Percentiles rank a stretch among this genome's conserved stretches.
Evolutionary conservation across 164 flowering plant species (phyloP).

Genomic region (Berberis thunbergii): DNA sequence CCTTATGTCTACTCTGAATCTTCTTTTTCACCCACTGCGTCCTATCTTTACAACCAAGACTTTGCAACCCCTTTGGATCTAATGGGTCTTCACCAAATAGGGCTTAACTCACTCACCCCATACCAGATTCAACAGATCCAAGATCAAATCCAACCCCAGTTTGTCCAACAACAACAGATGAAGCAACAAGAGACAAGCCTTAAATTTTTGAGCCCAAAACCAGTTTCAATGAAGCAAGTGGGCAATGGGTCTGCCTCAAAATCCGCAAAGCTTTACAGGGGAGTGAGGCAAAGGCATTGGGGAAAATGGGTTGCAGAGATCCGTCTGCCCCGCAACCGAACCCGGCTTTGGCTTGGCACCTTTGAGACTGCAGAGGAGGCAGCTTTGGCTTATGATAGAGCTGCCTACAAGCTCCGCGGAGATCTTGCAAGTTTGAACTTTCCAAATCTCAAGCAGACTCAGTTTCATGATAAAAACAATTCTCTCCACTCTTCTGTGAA

Average conservation of each 20-base stretch:
- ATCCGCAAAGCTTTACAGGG: conserved; percentile 81
- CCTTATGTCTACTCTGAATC: conserved; percentile 5
- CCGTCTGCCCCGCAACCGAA: conserved; percentile 73
- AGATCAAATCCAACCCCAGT: conserved; percentile 25
- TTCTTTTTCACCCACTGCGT: background rate
- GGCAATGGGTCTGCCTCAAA: conserved; percentile 32
- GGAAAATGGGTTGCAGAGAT: conserved; percentile 98
- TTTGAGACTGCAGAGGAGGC: conserved; percentile 94
- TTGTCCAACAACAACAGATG: conserved; percentile 10
- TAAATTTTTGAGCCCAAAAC: conserved; percentile 42
- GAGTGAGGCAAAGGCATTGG: conserved; percentile 92
- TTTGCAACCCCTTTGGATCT: conserved; percentile 8
- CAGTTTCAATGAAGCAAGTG: conserved; percentile 54
- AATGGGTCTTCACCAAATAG: conserved; percentile 28
- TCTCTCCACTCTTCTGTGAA: conserved; percentile 77
- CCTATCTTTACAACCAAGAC: conserved; percentile 13
- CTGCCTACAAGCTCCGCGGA: conserved; percentile 85
- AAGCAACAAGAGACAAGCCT: conserved; percentile 9
- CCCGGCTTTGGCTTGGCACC: conserved; percentile 92
- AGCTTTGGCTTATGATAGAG: conserved; percentile 82
- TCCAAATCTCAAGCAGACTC: conserved; percentile 59
- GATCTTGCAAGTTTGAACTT: conserved; percentile 80
- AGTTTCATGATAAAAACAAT: conserved; percentile 34
- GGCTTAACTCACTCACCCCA: conserved; percentile 42
- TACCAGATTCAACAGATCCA: conserved; percentile 62